Evolutionary conservation across 1,284 basidiomycete species (phyloP).

Genomic region (Porodaedalea pini): DNA sequence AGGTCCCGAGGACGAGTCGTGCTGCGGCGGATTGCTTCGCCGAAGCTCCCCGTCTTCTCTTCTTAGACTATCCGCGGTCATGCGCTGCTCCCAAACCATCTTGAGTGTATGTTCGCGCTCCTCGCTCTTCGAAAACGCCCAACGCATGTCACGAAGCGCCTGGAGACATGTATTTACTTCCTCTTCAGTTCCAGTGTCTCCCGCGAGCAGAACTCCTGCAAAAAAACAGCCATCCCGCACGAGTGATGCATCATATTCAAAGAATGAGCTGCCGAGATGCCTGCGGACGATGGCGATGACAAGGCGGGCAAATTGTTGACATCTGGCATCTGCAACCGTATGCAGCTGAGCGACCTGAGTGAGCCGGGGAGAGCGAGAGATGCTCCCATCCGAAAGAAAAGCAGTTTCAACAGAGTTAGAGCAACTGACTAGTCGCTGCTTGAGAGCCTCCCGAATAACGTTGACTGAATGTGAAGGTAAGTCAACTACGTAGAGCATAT

Average conservation of each 20-base stretch:
- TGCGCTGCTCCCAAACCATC: conserved; percentile 54
- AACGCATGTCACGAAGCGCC: conserved; percentile 74
- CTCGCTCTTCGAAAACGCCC: conserved; percentile 73
- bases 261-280: conserved; percentile 57
- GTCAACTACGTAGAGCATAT: background rate
- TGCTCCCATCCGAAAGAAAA: conserved; percentile 24
- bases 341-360: conserved; percentile 40
- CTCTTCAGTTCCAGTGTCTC: conserved; percentile 55
- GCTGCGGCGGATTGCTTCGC: conserved; percentile 17
- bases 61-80: conserved; percentile 7
- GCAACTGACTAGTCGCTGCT: conserved; percentile 43
- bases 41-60: conserved; percentile 17
- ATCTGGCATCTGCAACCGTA: conserved; percentile 53
- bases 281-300: conserved; percentile 61
- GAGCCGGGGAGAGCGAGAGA: conserved; percentile 33
- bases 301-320: conserved; percentile 49
- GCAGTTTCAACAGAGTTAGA: conserved; percentile 26
- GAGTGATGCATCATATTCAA: conserved; percentile 55
- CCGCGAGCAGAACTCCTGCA: conserved; percentile 37
- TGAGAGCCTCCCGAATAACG: conserved; percentile 60
- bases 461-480: conserved; percentile 44
- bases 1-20: conserved; percentile 12
- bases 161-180: conserved; percentile 68
- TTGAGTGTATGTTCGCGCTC: conserved; percentile 63
- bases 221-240: conserved; percentile 38